phyloP scores from a whole-genome alignment of 768 basidiomycete species.

The Suillus clintonianus region DNA sequence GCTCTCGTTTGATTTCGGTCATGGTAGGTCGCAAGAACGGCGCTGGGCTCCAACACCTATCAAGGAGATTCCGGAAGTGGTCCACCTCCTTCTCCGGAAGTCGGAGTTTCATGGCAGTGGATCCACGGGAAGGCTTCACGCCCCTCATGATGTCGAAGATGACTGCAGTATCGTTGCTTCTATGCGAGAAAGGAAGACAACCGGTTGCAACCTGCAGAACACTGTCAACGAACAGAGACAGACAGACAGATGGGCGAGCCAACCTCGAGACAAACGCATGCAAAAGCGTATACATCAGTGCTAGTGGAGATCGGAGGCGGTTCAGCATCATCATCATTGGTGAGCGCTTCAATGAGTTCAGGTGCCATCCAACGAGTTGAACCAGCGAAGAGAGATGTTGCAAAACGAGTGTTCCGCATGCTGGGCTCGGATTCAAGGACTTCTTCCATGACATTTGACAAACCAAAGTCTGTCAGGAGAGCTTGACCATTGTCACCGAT shows the following conservation, averaged over 20 bases:
- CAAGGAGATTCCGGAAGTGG: slow-evolving; percentile 45
- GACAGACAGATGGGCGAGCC: not conserved
- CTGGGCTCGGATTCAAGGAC: slow-evolving; percentile 35
- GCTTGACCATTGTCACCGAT: slow-evolving; percentile 52
- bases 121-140: slow-evolving; percentile 44
- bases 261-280: slow-evolving; percentile 61
- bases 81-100: slow-evolving; percentile 25
- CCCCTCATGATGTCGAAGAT: slow-evolving; percentile 56
- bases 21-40: slow-evolving; percentile 44
- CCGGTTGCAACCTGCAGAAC: slow-evolving; percentile 50
- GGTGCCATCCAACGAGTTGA: slow-evolving; percentile 50
- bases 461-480: slow-evolving; percentile 63
- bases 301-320: slow-evolving; percentile 48
- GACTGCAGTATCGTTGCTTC: slow-evolving; percentile 57
- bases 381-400: slow-evolving; percentile 34
- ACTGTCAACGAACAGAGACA: not conserved
- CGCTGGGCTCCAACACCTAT: slow-evolving; percentile 47
- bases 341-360: slow-evolving; percentile 52
- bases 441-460: slow-evolving; percentile 59
- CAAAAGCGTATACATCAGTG: slow-evolving; percentile 65
- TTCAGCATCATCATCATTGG: slow-evolving; percentile 45
- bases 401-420: slow-evolving; percentile 24
- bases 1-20: slow-evolving; percentile 32
- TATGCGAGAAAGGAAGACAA: slow-evolving; percentile 51
- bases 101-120: slow-evolving; percentile 18